phyloP scores from a whole-genome alignment of 257 asterid genomes.

The Solanum sitiens region DNA sequence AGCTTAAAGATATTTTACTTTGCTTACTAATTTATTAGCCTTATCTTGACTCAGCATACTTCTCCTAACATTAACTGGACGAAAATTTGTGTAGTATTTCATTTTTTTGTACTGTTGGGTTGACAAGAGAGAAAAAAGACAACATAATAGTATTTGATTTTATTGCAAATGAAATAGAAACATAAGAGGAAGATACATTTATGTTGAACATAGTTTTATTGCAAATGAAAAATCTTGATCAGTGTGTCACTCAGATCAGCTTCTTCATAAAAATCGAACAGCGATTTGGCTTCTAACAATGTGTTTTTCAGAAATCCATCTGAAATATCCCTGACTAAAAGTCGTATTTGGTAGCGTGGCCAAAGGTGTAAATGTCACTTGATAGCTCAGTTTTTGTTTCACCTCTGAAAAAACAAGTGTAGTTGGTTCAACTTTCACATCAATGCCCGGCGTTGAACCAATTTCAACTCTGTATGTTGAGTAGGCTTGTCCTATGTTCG shows the following conservation, averaged over 20 bases:
- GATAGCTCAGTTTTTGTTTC: conserved; percentile 3
- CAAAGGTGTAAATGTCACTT: conserved; percentile 3
- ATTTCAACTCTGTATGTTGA: conserved; percentile 5
- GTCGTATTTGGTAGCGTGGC: background rate
- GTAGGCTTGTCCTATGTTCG: conserved; percentile 17
- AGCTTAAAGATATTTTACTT: background rate
- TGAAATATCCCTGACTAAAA: conserved; percentile 13
- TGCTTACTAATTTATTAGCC: background rate
- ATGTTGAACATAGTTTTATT: background rate
- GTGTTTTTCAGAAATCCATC: conserved; percentile 14
- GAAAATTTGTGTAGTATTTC: background rate
- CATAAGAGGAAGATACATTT: background rate
- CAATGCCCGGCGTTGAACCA: background rate
- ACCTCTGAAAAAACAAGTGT: conserved; percentile 1
- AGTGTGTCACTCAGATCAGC: background rate
- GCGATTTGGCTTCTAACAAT: conserved; percentile 16
- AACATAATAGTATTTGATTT: background rate
- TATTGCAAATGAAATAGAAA: background rate
- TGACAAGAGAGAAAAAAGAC: background rate
- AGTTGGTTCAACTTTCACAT: conserved; percentile 5
- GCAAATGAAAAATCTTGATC: background rate
- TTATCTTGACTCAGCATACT: background rate
- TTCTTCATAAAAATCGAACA: background rate
- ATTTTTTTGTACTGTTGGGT: background rate
- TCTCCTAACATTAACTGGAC: background rate